Evolutionary conservation across 2,329 filamentous ascomycete species (phyloP).

Genomic region (Cadophora luteo-olivacea): DNA sequence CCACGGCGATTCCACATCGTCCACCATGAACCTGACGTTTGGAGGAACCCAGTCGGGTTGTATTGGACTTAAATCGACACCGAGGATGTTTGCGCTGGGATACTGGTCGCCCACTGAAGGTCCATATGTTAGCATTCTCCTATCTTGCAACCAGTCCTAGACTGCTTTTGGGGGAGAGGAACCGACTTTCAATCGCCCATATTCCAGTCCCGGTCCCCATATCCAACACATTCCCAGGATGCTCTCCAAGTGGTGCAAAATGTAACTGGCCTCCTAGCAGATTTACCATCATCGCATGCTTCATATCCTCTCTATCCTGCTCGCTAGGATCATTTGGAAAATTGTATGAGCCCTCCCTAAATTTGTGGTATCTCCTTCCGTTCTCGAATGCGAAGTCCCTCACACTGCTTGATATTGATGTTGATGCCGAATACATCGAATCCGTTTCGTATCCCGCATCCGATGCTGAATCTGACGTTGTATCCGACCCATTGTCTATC

Average conservation of each 20-base stretch:
- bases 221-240: constrained; percentile 59
- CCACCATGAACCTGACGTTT: constrained; percentile 70
- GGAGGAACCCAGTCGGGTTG: constrained; percentile 63
- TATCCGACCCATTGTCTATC: constrained; percentile 35
- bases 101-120: constrained; percentile 58
- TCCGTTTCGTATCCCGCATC: constrained; percentile 44
- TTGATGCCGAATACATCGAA: constrained; percentile 33
- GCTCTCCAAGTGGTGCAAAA: constrained; percentile 56
- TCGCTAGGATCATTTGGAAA: constrained; percentile 67
- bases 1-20: constrained; percentile 65
- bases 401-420: constrained; percentile 45
- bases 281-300: constrained; percentile 42
- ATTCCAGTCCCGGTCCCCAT: constrained; percentile 65
- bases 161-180: background rate
- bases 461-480: constrained; percentile 20
- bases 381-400: constrained; percentile 62
- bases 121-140: background rate
- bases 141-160: background rate
- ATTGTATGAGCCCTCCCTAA: constrained; percentile 60
- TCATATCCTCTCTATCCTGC: constrained; percentile 64
- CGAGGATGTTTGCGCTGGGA: constrained; percentile 54
- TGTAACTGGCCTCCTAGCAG: constrained; percentile 47
- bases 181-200: constrained; percentile 61
- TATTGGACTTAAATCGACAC: constrained; percentile 64
- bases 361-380: constrained; percentile 64